Base-by-base conservation (phyloP, 768 basidiomycete species). In the Pleurotus eryngii region DNA sequence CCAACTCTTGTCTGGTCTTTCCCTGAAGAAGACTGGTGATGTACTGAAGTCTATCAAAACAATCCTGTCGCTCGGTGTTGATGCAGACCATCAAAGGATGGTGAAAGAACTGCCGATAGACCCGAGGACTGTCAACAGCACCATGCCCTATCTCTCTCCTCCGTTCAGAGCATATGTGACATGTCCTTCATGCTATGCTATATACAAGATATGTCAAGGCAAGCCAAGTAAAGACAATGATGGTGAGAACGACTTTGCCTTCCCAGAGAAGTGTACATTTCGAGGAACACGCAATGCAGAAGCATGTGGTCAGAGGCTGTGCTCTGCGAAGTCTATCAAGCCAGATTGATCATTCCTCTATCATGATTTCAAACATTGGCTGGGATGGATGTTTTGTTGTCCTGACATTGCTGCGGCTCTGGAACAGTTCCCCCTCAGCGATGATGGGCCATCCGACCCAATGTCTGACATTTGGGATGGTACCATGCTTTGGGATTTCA, bases 261-360 rank as follows among this genome's bases (percentile, higher is more conserved):
- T 47, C 22, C 55, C 55, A 2, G 35, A 46, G 14, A 15, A 27
- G 9, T 56, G 55, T 35, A 56, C 55, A 14, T 14, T 26, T 26
- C 18, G 39, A 4, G 42, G 59, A 15, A 58, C 61, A 20, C 49
- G 39, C 15, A 38, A 48, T 2, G 65, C 65, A 40, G 46, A 49
- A 24, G 53, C 55, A 1, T 70, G 68, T n/a, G 24, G 60, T 12
- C 66, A 60, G 15, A 49, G 57, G 3, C 35, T 67, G 8, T 63
- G 66, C 14, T 73, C 70, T 54, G 60, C 24, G 17, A 42, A 12
- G 17, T 12, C 14, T 42, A 42, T 3, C 12, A 12, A 42, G 14
- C 39, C 39, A 12, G 39, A 42, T 42, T 5, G 39, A 12, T 12
- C 12, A 17, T 42, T 42, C 39, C 39, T 42, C 39, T 42, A 42